These are phyloP conservation scores for Oidium heveae DNA, from an alignment of 2,329 filamentous ascomycete genomes.

Conservation along the genomic window DNA sequence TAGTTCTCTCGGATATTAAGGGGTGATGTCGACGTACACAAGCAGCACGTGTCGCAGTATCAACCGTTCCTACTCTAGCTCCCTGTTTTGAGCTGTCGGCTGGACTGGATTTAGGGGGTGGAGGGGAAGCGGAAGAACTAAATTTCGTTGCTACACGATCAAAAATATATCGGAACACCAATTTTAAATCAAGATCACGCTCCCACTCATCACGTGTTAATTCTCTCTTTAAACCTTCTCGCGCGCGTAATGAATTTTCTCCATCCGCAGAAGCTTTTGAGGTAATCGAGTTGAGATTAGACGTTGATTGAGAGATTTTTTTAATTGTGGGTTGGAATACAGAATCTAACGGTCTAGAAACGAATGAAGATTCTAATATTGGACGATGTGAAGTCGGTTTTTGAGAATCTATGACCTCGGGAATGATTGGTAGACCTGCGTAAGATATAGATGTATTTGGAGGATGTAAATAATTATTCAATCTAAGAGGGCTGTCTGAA, in stretches of 20 bases:
- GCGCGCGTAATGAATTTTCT: neutral
- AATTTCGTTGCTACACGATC: slow-evolving; percentile 39
- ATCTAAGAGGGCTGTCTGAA: too few relatives aligned
- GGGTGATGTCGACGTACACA: slow-evolving; percentile 77
- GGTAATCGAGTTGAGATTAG: neutral
- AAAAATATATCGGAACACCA: slow-evolving; percentile 72
- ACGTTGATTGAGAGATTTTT: slow-evolving; percentile 2
- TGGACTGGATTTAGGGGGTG: slow-evolving; percentile 15
- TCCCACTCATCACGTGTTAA: slow-evolving; percentile 42
- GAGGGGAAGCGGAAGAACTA: slow-evolving; percentile 13
- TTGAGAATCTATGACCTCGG: too few relatives aligned
- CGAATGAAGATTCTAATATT: slow-evolving; percentile 15
- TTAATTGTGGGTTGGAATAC: slow-evolving; percentile 11
- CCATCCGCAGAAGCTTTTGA: neutral
- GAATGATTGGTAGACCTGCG: too few relatives aligned
- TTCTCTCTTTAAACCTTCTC: too few relatives aligned
- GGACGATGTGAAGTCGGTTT: too few relatives aligned
- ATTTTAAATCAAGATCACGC: slow-evolving; percentile 65
- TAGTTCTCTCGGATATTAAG: slow-evolving; percentile 30
- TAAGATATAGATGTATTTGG: too few relatives aligned
- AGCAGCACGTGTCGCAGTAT: slow-evolving; percentile 51
- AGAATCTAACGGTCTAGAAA: slow-evolving; percentile 4
- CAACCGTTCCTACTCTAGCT: slow-evolving; percentile 28
- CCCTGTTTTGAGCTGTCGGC: slow-evolving; percentile 19
- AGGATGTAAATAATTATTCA: too few relatives aligned